Evolutionary conservation across 345 rosid genomes (phyloP).

Genomic region (Citrus australasica): DNA sequence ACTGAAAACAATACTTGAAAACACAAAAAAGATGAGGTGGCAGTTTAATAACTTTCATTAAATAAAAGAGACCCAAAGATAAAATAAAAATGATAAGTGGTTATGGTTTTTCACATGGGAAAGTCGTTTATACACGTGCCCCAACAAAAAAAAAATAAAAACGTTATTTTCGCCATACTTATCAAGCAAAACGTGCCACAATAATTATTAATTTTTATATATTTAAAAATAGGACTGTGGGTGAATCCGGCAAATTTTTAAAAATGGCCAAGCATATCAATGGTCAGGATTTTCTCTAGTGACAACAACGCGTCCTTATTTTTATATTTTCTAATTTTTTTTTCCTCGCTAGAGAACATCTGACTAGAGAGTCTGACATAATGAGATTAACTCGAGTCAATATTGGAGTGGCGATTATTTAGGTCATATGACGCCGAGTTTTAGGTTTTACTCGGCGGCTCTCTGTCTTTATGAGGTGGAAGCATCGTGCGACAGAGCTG

Average conservation of each 20-base stretch:
- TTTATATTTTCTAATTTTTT: too few relatives aligned
- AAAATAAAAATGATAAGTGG: background rate
- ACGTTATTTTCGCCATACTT: background rate
- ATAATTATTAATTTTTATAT: background rate
- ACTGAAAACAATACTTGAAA: background rate
- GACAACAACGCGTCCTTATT: conserved; percentile 6
- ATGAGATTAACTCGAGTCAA: background rate
- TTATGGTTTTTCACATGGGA: conserved; percentile 21
- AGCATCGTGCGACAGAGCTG: background rate
- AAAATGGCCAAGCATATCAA: background rate
- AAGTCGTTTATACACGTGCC: conserved; percentile 19
- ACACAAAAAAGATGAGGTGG: background rate
- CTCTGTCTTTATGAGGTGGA: background rate
- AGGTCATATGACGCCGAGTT: conserved; percentile 5
- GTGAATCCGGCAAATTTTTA: conserved; percentile 1
- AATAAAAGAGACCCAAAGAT: background rate
- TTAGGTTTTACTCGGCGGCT: conserved; percentile 11
- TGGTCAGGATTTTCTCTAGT: conserved; percentile 8
- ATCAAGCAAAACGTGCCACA: conserved; percentile 27
- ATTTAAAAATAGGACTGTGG: background rate
- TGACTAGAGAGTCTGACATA: background rate
- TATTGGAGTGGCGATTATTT: conserved; percentile 14
- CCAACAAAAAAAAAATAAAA: background rate
- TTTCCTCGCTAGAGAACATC: background rate
- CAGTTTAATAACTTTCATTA: background rate